Base-by-base conservation (phyloP, 1,139 yeast genomes). In the Pichia sp. region DNA sequence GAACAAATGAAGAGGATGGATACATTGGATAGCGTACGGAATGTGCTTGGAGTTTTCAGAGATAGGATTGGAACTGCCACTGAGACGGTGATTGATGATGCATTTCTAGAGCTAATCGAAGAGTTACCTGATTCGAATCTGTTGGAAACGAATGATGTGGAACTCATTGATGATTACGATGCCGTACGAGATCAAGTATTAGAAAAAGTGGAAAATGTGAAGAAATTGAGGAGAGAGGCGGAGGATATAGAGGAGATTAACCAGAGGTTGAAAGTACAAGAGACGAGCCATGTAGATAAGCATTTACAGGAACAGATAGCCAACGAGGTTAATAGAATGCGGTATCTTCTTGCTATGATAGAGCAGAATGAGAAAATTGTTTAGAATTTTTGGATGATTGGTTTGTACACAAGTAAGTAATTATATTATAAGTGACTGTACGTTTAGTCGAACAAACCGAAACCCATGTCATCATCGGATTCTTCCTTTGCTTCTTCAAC, bases 401-500 rank as follows among this genome's bases (percentile, higher is more conserved):
- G 13, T 23, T 23, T 23, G 6, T 8, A 12, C 13, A 23, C 6
- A 23, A 14, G 8, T 8, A n/a, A 19, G 14, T 27, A 18, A 27
- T 4, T 17, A 22, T 32, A 17, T 22, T 18, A 22, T 14, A 24
- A 35, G 27, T 34, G 13, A 12, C 6, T 21, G 9, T 18, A 23
- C 39, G 43, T 40, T 45, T 58, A 58, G 47, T 56, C 62, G 50
- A 58, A 58, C 45, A 58, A 51, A 53, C 61, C 61, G 59, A 57
- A 56, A 48, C 61, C 62, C 61, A 57, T 55, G 47, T 56, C 62
- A n/a, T n/a, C n/a, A 44, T 55, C 59, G 34, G 53, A 67, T 51
- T 69, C 74, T 62, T 71, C 83, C 51, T 60, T 68, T 56, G 67
- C 82, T 55, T 66, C 79, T 52, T 63, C 80, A 50, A 60, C 83